A percentile compares a stretch with the other conserved stretches of the same genome.
Evolutionary conservation across 768 basidiomycete species (phyloP).

Genomic region (Porpolomopsis calyptriformis): DNA sequence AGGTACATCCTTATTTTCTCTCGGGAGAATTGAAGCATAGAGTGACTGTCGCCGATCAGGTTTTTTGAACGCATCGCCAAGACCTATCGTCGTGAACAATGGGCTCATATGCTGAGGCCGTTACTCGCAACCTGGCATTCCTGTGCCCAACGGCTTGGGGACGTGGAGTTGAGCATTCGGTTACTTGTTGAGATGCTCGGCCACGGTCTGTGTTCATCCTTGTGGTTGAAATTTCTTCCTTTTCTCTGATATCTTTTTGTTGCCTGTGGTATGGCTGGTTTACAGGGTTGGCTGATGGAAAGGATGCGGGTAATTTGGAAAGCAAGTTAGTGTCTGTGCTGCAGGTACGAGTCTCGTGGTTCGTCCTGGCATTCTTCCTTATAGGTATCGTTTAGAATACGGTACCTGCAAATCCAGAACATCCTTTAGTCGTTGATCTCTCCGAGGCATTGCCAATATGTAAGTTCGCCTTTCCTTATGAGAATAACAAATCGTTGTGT

Average conservation of each 20-base stretch:
- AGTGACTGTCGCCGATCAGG: constrained; percentile 28
- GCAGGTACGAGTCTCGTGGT: constrained; percentile 34
- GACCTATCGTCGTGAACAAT: constrained; percentile 78
- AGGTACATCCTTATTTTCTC: constrained; percentile 36
- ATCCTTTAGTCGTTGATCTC: constrained; percentile 50
- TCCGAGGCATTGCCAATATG: constrained; percentile 53
- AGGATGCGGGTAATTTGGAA: constrained; percentile 42
- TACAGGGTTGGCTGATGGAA: constrained; percentile 28
- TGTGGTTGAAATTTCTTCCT: background rate
- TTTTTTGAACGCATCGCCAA: constrained; percentile 91
- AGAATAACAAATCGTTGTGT: too few relatives aligned
- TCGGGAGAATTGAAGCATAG: background rate
- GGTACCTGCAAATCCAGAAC: constrained; percentile 46
- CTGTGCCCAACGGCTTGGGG: constrained; percentile 68
- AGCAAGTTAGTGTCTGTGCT: constrained; percentile 68
- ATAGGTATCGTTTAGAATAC: constrained; percentile 44
- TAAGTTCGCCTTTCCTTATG: constrained; percentile 28
- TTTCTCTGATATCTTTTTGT: background rate
- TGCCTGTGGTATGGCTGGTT: background rate
- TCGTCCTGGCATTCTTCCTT: background rate
- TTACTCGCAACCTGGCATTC: constrained; percentile 74
- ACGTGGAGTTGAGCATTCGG: constrained; percentile 64
- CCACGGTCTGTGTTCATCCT: constrained; percentile 39
- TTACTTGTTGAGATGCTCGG: constrained; percentile 78
- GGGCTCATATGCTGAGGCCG: constrained; percentile 63